These are phyloP conservation scores for Pichia norvegensis DNA, from an alignment of 1,139 yeast species.

Conservation along the genomic window DNA sequence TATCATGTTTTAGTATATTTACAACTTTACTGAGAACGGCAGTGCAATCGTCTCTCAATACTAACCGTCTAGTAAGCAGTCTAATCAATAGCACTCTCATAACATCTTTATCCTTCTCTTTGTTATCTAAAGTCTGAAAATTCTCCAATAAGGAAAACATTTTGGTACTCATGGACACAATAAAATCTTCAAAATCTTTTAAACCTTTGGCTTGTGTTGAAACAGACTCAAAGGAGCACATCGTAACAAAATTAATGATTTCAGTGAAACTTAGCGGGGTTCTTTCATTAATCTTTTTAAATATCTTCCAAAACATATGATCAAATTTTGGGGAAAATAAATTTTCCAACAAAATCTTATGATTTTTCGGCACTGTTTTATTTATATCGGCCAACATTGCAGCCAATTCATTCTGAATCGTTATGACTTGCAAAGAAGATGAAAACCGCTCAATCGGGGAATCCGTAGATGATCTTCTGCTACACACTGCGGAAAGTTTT, in stretches of 20 bases:
- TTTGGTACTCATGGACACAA: not conserved
- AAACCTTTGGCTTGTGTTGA: not conserved
- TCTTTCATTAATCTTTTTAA: not conserved
- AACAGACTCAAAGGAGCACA: not conserved
- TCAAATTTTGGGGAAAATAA: not conserved
- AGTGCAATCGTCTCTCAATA: not conserved
- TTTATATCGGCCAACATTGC: too few species aligned
- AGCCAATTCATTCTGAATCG: not conserved
- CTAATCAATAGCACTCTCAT: not conserved
- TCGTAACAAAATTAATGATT: not conserved
- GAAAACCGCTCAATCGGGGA: not conserved
- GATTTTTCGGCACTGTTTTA: too few species aligned
- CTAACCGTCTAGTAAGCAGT: not conserved
- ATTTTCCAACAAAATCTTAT: too few species aligned
- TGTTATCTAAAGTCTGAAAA: not conserved
- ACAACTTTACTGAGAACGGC: not conserved
- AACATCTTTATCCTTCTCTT: not conserved
- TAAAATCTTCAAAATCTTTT: not conserved
- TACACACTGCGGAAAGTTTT: slow-evolving; percentile 3
- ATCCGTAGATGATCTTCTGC: not conserved
- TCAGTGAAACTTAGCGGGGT: not conserved
- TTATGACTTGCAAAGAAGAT: not conserved
- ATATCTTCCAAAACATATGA: not conserved
- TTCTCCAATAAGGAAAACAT: not conserved
- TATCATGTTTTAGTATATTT: not conserved